A percentile compares a stretch with the other conserved stretches of the same genome.
Conservation (phyloP, 2,329 filamentous ascomycete species). For the Diaporthe sp. region DNA sequence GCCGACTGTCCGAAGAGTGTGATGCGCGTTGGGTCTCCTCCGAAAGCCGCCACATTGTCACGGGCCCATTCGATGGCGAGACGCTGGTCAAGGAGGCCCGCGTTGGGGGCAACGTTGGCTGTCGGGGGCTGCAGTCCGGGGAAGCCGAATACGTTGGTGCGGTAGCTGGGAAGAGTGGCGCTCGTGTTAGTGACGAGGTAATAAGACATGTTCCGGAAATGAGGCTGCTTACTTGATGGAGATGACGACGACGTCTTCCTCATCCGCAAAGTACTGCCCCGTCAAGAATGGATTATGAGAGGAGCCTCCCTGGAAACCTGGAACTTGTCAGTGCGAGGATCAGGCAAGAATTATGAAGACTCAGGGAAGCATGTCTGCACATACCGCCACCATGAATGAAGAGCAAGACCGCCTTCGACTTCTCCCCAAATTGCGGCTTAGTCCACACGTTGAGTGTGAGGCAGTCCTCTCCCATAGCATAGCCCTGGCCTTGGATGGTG, state of each 20-base stretch:
- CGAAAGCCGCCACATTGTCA: conserved; percentile 30
- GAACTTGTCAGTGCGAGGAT: not conserved
- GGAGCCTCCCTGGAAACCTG: conserved; percentile 51
- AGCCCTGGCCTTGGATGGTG: not conserved
- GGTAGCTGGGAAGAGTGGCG: conserved; percentile 8
- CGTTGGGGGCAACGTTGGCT: conserved; percentile 13
- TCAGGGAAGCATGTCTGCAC: not conserved
- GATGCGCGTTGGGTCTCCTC: conserved; percentile 22
- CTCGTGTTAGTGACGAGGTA: not conserved
- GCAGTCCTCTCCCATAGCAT: conserved; percentile 50
- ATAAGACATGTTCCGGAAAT: not conserved
- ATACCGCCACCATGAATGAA: conserved; percentile 57
- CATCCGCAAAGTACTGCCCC: conserved; percentile 25
- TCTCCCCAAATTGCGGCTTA: conserved; percentile 47
- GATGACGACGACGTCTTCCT: conserved; percentile 31
- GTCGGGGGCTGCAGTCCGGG: conserved; percentile 13
- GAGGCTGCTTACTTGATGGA: conserved; percentile 4
- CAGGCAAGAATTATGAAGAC: not conserved
- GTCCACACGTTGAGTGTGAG: conserved; percentile 55
- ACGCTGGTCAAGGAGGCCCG: conserved; percentile 33
- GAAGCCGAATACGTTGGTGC: conserved; percentile 27
- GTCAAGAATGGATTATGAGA: conserved; percentile 22
- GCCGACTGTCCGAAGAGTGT: conserved; percentile 29
- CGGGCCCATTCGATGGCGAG: conserved; percentile 33
- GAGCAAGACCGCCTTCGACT: conserved; percentile 56